phyloP scores from a whole-genome alignment of 345 rosid species.

The Luvunga scandens region DNA sequence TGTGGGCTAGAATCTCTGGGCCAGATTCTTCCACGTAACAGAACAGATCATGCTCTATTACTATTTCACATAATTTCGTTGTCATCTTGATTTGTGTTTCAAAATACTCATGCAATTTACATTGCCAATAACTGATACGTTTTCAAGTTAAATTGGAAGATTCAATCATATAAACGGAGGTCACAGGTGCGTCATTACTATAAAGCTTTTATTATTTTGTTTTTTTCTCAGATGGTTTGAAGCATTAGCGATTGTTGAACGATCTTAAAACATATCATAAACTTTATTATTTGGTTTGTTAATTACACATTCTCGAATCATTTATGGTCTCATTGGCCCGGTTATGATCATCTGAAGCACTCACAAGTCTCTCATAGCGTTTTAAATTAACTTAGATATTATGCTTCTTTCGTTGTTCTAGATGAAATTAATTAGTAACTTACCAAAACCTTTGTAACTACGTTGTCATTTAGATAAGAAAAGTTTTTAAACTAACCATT shows the following conservation, averaged over 20 bases:
- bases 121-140: not conserved
- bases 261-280: not conserved
- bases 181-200: not conserved
- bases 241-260: not conserved
- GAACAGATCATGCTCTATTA: not conserved
- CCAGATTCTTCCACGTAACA: not conserved
- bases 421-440: not conserved
- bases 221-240: not conserved
- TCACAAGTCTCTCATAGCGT: not conserved
- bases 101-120: not conserved
- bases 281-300: not conserved
- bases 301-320: not conserved
- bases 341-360: not conserved
- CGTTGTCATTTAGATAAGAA: not conserved
- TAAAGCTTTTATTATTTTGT: too few species aligned
- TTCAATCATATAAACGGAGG: not conserved
- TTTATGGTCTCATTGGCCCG: not conserved
- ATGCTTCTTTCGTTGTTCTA: not conserved
- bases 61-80: too few species aligned
- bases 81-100: too few species aligned
- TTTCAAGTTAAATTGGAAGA: not conserved
- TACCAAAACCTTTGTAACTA: not conserved
- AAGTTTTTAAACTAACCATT: too few species aligned
- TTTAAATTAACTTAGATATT: not conserved
- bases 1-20: not conserved